Evolutionary conservation across 2,329 filamentous ascomycete species (phyloP).

Genomic region (Chrysoporthe puriensis): DNA sequence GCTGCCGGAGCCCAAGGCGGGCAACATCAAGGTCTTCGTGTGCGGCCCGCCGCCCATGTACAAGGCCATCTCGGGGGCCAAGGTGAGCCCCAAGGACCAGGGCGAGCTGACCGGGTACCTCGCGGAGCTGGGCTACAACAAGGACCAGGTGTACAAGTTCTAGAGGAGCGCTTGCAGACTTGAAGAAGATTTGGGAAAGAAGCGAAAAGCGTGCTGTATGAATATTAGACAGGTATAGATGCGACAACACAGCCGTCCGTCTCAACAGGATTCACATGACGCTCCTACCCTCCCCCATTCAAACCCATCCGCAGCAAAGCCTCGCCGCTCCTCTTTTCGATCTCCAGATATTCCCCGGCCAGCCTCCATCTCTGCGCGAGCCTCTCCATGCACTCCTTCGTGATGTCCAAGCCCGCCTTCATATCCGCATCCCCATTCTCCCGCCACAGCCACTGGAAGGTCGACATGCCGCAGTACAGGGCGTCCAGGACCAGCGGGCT

Average conservation of each 20-base stretch:
- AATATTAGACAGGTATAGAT: conserved; percentile 8
- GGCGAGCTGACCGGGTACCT: conserved; percentile 83
- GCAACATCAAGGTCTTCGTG: conserved; percentile 95
- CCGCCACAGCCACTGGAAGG: conserved; percentile 43
- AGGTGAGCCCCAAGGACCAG: conserved; percentile 93
- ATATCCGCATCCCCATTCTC: conserved; percentile 41
- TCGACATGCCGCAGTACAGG: conserved; percentile 43
- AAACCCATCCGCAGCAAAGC: background rate
- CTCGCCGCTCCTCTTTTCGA: conserved; percentile 34
- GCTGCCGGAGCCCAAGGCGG: conserved; percentile 86
- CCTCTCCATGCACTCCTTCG: conserved; percentile 37
- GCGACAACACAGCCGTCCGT: background rate
- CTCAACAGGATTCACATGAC: too few relatives aligned
- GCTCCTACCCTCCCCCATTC: background rate
- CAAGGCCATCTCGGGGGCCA: conserved; percentile 86
- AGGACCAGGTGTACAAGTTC: conserved; percentile 97
- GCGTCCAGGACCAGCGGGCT: conserved; percentile 43
- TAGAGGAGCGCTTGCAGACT: conserved; percentile 43
- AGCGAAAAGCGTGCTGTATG: background rate
- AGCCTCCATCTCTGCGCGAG: conserved; percentile 41
- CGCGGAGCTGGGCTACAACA: conserved; percentile 72
- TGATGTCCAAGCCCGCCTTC: conserved; percentile 36
- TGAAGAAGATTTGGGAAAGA: background rate
- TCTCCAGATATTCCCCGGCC: conserved; percentile 41
- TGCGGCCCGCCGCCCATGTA: conserved; percentile 92